Evolutionary conservation across 1,284 basidiomycete genomes (phyloP), one percentile per base, ranked within the genome.

Genomic region (Ganoderma sinense): DNA sequence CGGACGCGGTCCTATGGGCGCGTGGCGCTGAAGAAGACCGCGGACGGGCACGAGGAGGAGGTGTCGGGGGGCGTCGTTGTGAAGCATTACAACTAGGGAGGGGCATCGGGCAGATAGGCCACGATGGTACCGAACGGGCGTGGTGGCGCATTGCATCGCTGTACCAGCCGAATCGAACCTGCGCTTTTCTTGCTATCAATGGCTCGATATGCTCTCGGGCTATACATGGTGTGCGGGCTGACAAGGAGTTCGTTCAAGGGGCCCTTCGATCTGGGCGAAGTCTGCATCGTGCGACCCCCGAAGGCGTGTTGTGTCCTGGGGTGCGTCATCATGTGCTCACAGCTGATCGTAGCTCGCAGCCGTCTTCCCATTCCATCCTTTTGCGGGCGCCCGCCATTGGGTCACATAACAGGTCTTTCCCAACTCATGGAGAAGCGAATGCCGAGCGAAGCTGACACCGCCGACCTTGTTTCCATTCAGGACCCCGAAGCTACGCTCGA

Each of bases 21-120:
- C 31, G 74, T 71, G 20, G 73, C 75, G 14, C 69, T 81, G 48
- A 77, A 76, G 66, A 75, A 76, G 58, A 75, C 75, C 59, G 79
- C 83, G 62, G 78, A 81, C 55, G 83, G 81, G 1, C 79, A 83
- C 1, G 85, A 87, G 69, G 85, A 85, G 70, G 84, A 87, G 73
- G 69, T 84, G 5, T 81, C 87, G 60, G 79, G 81, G 55, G 86
- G 85, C 0, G 78, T 87, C n/a, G 72, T 84, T 8, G 84, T 87
- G 20, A 86, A 84, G 76, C 86, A 87, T 73, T 87, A 84, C 73
- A 86, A 83, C 68, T 88, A 53, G 43, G 29, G 53, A 18, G 16
- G 31, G 16, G 5, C 4, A 5, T 51, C 16, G 11, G 29, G 2
- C 14, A 8, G 26, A 31, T 13, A 11, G 23, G n/a, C n/a, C n/a